A percentile compares a stretch with the other conserved stretches of the same genome.
These are phyloP conservation scores for Neonectria punicea DNA, from an alignment of 2,329 filamentous ascomycete genomes.

Conservation along the genomic window DNA sequence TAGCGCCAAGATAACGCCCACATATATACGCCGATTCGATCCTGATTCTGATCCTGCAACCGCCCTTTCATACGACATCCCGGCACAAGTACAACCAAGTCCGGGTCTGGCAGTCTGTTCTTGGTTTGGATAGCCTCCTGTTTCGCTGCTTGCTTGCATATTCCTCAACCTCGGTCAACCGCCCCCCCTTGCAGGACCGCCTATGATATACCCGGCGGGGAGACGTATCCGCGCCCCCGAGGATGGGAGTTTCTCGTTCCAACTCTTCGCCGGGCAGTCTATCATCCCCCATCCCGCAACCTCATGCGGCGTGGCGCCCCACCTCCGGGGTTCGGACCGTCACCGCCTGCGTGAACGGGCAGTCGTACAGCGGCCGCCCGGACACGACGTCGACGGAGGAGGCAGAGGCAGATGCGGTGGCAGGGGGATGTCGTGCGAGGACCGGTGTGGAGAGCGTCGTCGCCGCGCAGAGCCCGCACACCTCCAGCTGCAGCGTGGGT, in stretches of 20 bases:
- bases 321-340: constrained; percentile 14
- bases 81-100: no score
- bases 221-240: neutral
- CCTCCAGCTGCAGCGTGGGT: constrained; percentile 41
- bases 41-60: neutral
- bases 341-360: constrained; percentile 27
- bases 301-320: constrained; percentile 7
- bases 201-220: neutral
- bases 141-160: neutral
- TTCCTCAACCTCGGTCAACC: neutral
- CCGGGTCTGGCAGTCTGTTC: neutral
- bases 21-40: neutral
- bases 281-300: neutral
- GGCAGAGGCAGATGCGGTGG: constrained; percentile 13
- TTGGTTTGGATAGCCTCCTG: neutral
- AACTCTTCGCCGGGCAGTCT: no score
- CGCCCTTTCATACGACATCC: neutral
- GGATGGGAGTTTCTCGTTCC: neutral
- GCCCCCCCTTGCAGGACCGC: neutral
- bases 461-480: constrained; percentile 40
- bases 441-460: constrained; percentile 40
- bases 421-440: constrained; percentile 36
- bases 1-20: neutral
- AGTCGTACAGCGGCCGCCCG: constrained; percentile 29
- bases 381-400: constrained; percentile 17